Base-by-base conservation (phyloP, 2,329 filamentous ascomycete species). In the Dactylonectria estremocensis region DNA sequence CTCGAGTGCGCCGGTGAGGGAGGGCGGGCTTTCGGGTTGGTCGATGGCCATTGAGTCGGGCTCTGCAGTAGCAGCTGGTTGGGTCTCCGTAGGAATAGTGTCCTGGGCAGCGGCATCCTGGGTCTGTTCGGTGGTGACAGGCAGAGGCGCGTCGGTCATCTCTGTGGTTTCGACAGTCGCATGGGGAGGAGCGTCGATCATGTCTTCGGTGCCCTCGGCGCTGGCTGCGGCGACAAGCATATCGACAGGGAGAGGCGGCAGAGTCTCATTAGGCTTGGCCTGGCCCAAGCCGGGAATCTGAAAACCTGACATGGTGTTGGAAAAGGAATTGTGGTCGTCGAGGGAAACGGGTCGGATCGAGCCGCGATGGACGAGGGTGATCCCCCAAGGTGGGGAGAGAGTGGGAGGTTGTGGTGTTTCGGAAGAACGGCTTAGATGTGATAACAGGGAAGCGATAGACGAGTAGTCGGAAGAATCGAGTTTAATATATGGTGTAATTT, bases 261-360 rank as follows among this genome's bases (percentile, higher is more conserved):
- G 72, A 2, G 74, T 77, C 60, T 84, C 82, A 61, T 84, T 83
- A 5, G 81, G 81, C 68, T 81, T 83, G 56, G 82, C 82, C 67
- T 83, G 80, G 11, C 82, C 82, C 16, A 84, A 74, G 60, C 82
- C 82, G 33, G 82, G 82, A 37, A 84, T 84, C 63, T 83, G 81
- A 37, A 84, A 84, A 61, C 80, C 80, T 28, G 82, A 80, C 82
- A 84, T 84, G 10, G 8, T 67, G 46, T 20, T 14, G 49, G 14
- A 35, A 20, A 24, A 3, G 43, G 11, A 5, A 24, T 14, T 59
- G 43, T 49, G 24, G 37, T 61, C n/a, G 20, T 28, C 9, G 16
- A 31, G 46, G 48, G 31, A 28, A 31, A n/a, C 18, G 8, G 43
- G 22, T 55, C 18, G 18, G 58, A 33, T 48, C 49, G 33, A 54